Evolutionary conservation across 805 yeast species (phyloP).

Genomic region (Starmera dryadoides): DNA sequence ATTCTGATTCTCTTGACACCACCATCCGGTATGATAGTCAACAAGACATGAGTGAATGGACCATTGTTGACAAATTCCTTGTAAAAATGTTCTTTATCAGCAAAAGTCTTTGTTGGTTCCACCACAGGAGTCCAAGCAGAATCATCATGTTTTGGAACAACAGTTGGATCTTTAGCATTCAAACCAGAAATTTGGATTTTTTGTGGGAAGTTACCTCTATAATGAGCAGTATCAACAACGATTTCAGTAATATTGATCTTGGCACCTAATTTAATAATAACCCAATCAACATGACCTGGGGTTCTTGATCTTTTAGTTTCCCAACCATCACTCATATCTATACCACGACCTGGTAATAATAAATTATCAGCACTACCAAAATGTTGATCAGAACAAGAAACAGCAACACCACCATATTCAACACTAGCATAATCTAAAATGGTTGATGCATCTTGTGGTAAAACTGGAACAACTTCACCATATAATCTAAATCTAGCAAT

Average conservation of each 20-base stretch:
- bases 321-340: conserved; percentile 98
- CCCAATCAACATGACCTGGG: conserved; percentile 90
- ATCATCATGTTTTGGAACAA: conserved; percentile 34
- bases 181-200: conserved; percentile 62
- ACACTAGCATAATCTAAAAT: conserved; percentile 75
- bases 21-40: conserved; percentile 92
- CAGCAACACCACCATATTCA: conserved; percentile 82
- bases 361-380: conserved; percentile 89
- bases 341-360: conserved; percentile 88
- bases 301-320: conserved; percentile 86
- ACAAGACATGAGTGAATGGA: conserved; percentile 59
- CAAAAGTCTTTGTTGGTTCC: conserved; percentile 63
- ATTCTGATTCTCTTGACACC: conserved; percentile 91
- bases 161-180: conserved; percentile 20
- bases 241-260: conserved; percentile 47
- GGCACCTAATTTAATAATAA: conserved; percentile 71
- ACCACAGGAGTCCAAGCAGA: conserved; percentile 60
- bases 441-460: conserved; percentile 28
- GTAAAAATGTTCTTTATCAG: conserved; percentile 73
- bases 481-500: conserved; percentile 90
- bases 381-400: conserved; percentile 83
- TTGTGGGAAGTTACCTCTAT: conserved; percentile 93
- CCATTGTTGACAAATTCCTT: conserved; percentile 22
- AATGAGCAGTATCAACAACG: conserved; percentile 87
- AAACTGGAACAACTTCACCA: conserved; percentile 74